Conservation (phyloP, 805 yeast species). For the Lachancea fermentati region DNA sequence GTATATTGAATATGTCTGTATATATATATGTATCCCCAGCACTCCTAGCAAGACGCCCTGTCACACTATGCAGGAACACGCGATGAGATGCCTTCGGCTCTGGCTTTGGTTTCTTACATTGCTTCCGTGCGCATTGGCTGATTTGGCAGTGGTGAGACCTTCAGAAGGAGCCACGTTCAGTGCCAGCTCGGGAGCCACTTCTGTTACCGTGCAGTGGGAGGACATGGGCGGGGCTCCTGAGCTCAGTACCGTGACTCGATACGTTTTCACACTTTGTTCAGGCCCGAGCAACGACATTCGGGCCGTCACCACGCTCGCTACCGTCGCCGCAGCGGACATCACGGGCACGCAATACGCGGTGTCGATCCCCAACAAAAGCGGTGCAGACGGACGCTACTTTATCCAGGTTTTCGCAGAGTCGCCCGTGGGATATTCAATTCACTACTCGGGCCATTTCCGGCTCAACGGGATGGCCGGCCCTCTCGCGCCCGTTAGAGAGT, state of each 20-base stretch:
- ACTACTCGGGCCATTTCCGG: conserved; percentile 59
- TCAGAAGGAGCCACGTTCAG: conserved; percentile 10
- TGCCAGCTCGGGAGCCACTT: conserved; percentile 19
- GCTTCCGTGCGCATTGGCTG: conserved; percentile 2
- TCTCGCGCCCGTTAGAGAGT: conserved; percentile 30
- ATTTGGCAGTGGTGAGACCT: conserved; percentile 10
- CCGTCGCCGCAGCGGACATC: conserved; percentile 30
- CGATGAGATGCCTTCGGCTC: too few species aligned
- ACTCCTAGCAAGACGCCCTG: too few species aligned
- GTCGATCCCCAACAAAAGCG: conserved; percentile 38
- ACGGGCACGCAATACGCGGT: conserved; percentile 36
- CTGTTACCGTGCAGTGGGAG: conserved; percentile 41
- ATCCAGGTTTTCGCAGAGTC: conserved; percentile 57
- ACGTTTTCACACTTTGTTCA: conserved; percentile 58
- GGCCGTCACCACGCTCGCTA: conserved; percentile 34
- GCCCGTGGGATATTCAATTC: conserved; percentile 47
- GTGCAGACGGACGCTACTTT: conserved; percentile 60
- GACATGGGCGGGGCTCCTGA: conserved; percentile 46
- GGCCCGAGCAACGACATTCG: conserved; percentile 52
- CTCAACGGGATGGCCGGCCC: conserved; percentile 73
- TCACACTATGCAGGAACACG: too few species aligned
- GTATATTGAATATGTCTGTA: too few species aligned
- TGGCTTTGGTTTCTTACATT: neutral
- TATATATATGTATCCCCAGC: too few species aligned
- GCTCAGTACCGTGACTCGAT: conserved; percentile 39